Evolutionary conservation across 345 rosid genomes (phyloP).

Genomic region (Salix exigua): DNA sequence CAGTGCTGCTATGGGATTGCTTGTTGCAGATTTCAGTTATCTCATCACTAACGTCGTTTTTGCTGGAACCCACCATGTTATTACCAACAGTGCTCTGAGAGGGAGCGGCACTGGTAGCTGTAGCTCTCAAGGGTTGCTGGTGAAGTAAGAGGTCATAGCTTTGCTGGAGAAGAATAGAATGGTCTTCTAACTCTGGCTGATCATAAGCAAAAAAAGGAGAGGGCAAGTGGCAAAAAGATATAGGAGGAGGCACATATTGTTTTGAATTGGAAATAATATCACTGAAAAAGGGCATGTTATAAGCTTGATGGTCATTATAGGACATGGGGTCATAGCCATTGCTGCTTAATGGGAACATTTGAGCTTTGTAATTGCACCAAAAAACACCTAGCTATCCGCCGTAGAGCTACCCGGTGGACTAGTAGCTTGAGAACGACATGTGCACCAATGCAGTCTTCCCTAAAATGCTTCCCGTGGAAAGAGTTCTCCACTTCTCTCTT

Average conservation of each 20-base stretch:
- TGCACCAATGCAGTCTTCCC: background rate
- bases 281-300: slow-evolving; percentile 24
- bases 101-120: slow-evolving; percentile 3
- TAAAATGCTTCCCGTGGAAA: background rate
- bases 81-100: background rate
- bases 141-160: slow-evolving; percentile 25
- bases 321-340: slow-evolving; percentile 32
- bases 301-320: slow-evolving; percentile 34
- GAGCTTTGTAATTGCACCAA: slow-evolving; percentile 17
- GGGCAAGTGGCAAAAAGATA: slow-evolving; percentile 38
- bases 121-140: slow-evolving; percentile 19
- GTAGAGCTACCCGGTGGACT: background rate
- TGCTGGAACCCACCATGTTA: slow-evolving; percentile 28
- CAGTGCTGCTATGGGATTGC: background rate
- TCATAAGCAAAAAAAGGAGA: slow-evolving; percentile 47
- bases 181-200: slow-evolving; percentile 7
- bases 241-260: slow-evolving; percentile 34
- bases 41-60: background rate
- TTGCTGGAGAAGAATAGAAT: slow-evolving; percentile 23
- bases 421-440: slow-evolving; percentile 25
- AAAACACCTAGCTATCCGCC: background rate
- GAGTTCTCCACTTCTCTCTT: background rate
- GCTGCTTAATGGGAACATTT: slow-evolving; percentile 43
- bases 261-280: slow-evolving; percentile 29
- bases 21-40: background rate